These are phyloP conservation scores for Canariomyces notabilis DNA, from an alignment of 2,329 filamentous ascomycete genomes.

Conservation along the genomic window DNA sequence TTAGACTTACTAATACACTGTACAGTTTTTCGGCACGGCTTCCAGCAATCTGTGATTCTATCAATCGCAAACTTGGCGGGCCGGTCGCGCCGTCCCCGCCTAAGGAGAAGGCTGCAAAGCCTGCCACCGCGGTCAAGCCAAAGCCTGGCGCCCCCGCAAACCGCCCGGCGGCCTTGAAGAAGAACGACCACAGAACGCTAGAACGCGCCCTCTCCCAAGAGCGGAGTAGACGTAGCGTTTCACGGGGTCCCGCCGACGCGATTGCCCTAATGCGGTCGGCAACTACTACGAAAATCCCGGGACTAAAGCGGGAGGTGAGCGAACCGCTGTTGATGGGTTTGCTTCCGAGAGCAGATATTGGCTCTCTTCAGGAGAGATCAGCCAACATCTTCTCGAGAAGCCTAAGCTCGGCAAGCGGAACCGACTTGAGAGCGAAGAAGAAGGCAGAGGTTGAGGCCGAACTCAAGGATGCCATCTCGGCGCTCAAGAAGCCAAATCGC, in stretches of 20 bases:
- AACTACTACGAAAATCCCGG: conserved; percentile 55
- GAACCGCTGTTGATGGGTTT: conserved; percentile 52
- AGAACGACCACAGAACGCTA: conserved; percentile 46
- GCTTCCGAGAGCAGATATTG: conserved; percentile 41
- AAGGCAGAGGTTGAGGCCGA: conserved; percentile 65
- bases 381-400: conserved; percentile 34
- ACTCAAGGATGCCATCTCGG: conserved; percentile 66
- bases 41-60: conserved; percentile 63
- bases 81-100: conserved; percentile 55
- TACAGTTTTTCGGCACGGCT: conserved; percentile 66
- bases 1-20: conserved; percentile 32
- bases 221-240: conserved; percentile 50
- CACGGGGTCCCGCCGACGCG: conserved; percentile 51
- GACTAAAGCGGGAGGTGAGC: conserved; percentile 64
- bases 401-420: conserved; percentile 41
- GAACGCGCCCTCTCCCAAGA: conserved; percentile 60
- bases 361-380: conserved; percentile 40
- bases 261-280: conserved; percentile 64
- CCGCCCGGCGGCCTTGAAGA: conserved; percentile 38
- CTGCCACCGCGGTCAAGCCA: conserved; percentile 37
- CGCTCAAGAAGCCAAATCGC: conserved; percentile 71
- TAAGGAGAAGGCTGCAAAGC: conserved; percentile 44
- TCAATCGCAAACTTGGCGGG: conserved; percentile 73
- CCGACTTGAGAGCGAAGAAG: conserved; percentile 56
- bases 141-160: conserved; percentile 51